A percentile compares a stretch with the other conserved stretches of the same genome.
Conservation (phyloP, 768 basidiomycete genomes). For the Phlegmacium glaucopus region DNA sequence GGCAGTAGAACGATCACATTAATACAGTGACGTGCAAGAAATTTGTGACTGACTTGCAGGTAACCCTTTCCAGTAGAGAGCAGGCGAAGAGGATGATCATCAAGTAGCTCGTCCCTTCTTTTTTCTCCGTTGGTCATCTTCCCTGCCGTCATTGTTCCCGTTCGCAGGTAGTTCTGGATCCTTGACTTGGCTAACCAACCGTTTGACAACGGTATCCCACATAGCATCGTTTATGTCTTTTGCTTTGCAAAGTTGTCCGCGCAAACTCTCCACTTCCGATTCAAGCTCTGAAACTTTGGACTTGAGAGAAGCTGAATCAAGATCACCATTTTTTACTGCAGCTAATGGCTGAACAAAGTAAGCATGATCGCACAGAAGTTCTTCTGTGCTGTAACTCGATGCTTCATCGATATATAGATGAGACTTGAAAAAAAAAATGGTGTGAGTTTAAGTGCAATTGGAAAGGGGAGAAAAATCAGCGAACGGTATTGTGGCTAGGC, state of each 20-base stretch:
- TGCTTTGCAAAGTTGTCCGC: conserved; percentile 73
- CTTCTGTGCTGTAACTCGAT: conserved; percentile 44
- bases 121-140: conserved; percentile 15
- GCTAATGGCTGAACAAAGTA: conserved; percentile 54
- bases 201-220: conserved; percentile 85
- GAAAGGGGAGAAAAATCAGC: conserved; percentile 1
- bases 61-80: no score
- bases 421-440: conserved; percentile 7
- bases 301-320: conserved; percentile 41
- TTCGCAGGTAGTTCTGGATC: conserved; percentile 4
- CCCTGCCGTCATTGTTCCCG: conserved; percentile 4
- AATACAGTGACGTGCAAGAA: background rate
- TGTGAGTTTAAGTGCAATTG: conserved; percentile 2
- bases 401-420: conserved; percentile 26
- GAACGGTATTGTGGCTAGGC: conserved; percentile 43
- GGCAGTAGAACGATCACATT: background rate
- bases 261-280: conserved; percentile 61
- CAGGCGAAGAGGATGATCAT: conserved; percentile 1
- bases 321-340: conserved; percentile 20
- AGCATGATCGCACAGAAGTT: conserved; percentile 62
- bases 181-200: conserved; percentile 32
- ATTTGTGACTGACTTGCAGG: no score
- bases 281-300: conserved; percentile 67
- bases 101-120: conserved; percentile 25
- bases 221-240: conserved; percentile 91